Base-by-base conservation (phyloP, 176 grass and related monocot genomes). In the Paspalum vaginatum region DNA sequence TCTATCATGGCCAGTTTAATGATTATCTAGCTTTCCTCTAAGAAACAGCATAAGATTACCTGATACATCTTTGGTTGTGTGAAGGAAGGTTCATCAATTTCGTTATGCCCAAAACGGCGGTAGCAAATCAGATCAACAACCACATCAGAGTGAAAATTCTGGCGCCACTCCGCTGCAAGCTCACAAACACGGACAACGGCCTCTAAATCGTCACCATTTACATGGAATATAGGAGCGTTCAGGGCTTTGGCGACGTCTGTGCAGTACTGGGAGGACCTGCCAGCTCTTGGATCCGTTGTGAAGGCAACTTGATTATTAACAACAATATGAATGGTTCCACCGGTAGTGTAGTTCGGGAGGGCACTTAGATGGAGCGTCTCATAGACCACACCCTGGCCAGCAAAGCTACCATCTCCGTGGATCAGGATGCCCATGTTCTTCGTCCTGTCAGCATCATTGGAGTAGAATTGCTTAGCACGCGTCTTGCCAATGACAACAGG, bases 81-180 rank as follows among this genome's bases (percentile, higher is more conserved):
- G 77, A 98, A 98, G 52, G 95, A 98, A n/a, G 95, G 95, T 45
- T 98, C 95, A 54, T 98, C 95, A 17, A 98, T 98, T 87, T 98
- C 95, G 50, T 98, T 98, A 62, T 98, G 95, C 8, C 95, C 95
- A 59, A 98, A 94, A 65, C 95, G 85, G 44, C 95, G 83, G 57
- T 98, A 98, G 59, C 95, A 98, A 58, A 98, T 89, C 37, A 98
- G 78, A 70, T 98, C 95, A 1, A 98, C 85, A 8, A 98, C 95
- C 7, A 98, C 95, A 47, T 98, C 95, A 67, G 92, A 94, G 75
- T 98, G 95, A 65, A 92, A 98, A 11, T 79, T 98, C 69, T 98
- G 95, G 9, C 95, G 89, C 95, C 95, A 98, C 77, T 98, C 92
- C 53, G 95, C 92, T 46, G 95, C 92, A 75, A 94, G 85, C 79